These are phyloP conservation scores for Vaccinium macrocarpon DNA, from an alignment of 148 eudicot genomes.

Conservation along the genomic window DNA sequence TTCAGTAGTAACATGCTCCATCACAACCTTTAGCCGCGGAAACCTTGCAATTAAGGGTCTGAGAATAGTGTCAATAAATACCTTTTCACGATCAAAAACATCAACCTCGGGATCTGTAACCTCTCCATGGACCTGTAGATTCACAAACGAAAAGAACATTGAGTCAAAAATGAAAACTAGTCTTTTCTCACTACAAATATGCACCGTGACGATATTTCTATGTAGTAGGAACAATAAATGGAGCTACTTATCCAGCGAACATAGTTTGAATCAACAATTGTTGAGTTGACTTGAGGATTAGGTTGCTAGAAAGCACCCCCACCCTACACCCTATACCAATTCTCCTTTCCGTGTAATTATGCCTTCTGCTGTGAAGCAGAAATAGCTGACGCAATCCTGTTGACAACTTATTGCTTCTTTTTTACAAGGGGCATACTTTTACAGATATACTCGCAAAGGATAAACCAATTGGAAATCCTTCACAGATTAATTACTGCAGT, in stretches of 20 bases:
- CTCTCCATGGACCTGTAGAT: slow-evolving; percentile 93
- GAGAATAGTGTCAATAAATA: slow-evolving; percentile 70
- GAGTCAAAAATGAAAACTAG: not conserved
- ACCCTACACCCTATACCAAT: not conserved
- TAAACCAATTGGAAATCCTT: not conserved
- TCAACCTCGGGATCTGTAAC: slow-evolving; percentile 83
- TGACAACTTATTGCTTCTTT: not conserved
- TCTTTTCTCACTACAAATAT: not conserved
- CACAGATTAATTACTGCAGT: not conserved
- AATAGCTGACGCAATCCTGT: not conserved
- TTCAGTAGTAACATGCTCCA: slow-evolving; percentile 94
- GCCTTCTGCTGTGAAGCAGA: not conserved
- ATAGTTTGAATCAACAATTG: not conserved
- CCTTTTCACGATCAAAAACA: slow-evolving; percentile 91
- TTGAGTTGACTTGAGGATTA: not conserved
- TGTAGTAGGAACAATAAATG: not conserved
- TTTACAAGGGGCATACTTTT: not conserved
- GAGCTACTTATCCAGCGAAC: not conserved
- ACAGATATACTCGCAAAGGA: not conserved
- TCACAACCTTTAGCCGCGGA: slow-evolving; percentile 83
- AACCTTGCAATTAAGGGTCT: slow-evolving; percentile 69
- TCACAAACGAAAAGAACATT: not conserved
- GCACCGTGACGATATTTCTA: not conserved
- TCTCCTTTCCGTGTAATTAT: not conserved
- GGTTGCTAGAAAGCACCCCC: not conserved